Conservation (phyloP, 495 filamentous ascomycete species). For the Collariella sp. region DNA sequence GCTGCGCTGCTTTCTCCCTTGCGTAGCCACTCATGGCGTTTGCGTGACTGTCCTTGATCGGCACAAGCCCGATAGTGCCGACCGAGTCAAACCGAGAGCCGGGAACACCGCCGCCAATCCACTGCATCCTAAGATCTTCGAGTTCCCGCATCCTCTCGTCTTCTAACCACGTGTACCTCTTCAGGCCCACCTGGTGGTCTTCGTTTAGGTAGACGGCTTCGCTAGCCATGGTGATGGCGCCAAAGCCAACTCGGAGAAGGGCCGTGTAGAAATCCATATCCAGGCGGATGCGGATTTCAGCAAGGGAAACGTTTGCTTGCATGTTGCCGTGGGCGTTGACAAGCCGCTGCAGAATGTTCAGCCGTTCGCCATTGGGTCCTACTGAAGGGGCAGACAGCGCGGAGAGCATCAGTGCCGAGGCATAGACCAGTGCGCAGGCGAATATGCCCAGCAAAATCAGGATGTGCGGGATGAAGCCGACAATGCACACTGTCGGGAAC, state of each 20-base stretch:
- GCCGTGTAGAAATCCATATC: conserved; percentile 94
- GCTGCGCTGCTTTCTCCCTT: conserved; percentile 52
- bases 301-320: conserved; percentile 80
- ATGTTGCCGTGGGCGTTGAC: conserved; percentile 70
- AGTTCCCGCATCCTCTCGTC: conserved; percentile 63
- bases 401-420: conserved; percentile 63
- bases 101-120: conserved; percentile 37
- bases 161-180: conserved; percentile 85
- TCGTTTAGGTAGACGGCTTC: conserved; percentile 95
- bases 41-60: conserved; percentile 38
- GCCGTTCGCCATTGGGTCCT: conserved; percentile 20
- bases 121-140: conserved; percentile 47
- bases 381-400: conserved; percentile 51
- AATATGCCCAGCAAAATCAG: conserved; percentile 71
- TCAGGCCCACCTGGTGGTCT: conserved; percentile 63
- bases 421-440: conserved; percentile 66
- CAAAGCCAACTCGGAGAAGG: conserved; percentile 75
- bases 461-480: conserved; percentile 90
- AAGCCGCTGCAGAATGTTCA: conserved; percentile 42
- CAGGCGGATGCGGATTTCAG: conserved; percentile 65
- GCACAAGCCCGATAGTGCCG: conserved; percentile 45
- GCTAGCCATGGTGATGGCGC: conserved; percentile 79
- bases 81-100: conserved; percentile 39
- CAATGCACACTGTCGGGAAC: conserved; percentile 89
- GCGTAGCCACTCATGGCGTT: conserved; percentile 54